Percentiles rank a stretch among this genome's conserved stretches.
These are phyloP conservation scores for Abortiporus biennis DNA, from an alignment of 1,284 basidiomycete species.

Conservation along the genomic window DNA sequence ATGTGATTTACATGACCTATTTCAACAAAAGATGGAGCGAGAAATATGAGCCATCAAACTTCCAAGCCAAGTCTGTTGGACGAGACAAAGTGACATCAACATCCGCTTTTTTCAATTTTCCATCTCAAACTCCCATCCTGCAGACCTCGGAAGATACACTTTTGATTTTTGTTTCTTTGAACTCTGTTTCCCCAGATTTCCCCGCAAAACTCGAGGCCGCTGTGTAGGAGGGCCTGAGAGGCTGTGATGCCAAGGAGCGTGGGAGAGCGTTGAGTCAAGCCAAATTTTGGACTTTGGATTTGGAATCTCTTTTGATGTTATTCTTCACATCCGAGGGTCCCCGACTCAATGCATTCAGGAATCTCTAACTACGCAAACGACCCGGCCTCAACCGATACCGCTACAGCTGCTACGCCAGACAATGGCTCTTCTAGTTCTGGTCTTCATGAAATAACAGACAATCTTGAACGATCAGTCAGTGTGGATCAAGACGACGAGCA, in stretches of 20 bases:
- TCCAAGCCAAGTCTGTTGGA: no score
- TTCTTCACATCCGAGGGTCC: constrained; percentile 10
- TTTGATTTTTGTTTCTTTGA: no score
- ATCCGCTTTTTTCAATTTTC: no score
- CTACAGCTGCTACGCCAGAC: constrained; percentile 18
- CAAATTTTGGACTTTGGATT: constrained; percentile 6
- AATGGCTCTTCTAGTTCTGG: background rate
- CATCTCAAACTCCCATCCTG: no score
- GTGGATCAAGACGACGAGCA: constrained; percentile 15
- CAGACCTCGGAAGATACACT: no score
- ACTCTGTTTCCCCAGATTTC: no score
- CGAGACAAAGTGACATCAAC: no score
- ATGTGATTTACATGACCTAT: no score
- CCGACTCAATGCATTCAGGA: constrained; percentile 9
- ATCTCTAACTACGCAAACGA: constrained; percentile 26
- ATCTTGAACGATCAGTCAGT: constrained; percentile 11
- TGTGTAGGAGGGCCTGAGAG: background rate
- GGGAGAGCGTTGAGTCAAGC: constrained; percentile 2
- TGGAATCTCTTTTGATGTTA: constrained; percentile 1
- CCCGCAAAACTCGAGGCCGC: no score
- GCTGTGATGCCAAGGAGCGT: background rate
- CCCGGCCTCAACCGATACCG: constrained; percentile 26
- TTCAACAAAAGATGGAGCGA: no score
- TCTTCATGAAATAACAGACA: constrained; percentile 13
- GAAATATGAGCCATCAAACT: no score